Base-by-base conservation (phyloP, 331 rosid genomes). In the Acacia pycnantha region DNA sequence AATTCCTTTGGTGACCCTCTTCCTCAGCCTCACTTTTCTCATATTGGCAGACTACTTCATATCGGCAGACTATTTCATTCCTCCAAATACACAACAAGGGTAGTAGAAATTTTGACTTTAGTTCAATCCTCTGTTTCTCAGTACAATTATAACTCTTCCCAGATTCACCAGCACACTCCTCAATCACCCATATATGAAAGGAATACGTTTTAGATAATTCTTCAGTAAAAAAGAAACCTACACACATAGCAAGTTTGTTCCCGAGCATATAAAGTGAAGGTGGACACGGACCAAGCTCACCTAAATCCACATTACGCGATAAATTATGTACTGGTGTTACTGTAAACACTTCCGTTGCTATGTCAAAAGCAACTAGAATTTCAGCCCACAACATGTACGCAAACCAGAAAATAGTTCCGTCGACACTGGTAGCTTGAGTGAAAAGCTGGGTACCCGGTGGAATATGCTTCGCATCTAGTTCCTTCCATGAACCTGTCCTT, bases 321-420 rank as follows among this genome's bases (percentile, higher is more conserved):
- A 47, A 47, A 11, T 0, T 47, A 47, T 47, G 18, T 0, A 54
- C 21, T 19, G 26, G 12, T 54, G 62, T 54, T 54, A 54, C 6
- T 8, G 26, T 54, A 2, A 54, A 21, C 62, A 54, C 62, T 54
- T 54, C 26, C 12, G 27, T 54, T 5, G 13, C 62, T 54, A 54
- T 19, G 61, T 54, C 26, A 47, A 47, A 47, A 47, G 51, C 14
- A 13, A 47, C 0, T 11, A 46, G 15, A 16, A 46, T 14, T 46
- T 46, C 15, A 46, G 3, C 6, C 6, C 3, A 3, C 5, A 47
- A 11, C 51, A 1, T 4, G 4, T 2, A 47, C 51, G 5, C 51
- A 9, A 6, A 15, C 82, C 79, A 84, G 62, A 76, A 70, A 5
- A 84, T 11, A 4, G 46, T 73, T n/a, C 82, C 87, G 51, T 56